phyloP scores from a whole-genome alignment of 495 filamentous ascomycete species.

The Tuber melanosporum region DNA sequence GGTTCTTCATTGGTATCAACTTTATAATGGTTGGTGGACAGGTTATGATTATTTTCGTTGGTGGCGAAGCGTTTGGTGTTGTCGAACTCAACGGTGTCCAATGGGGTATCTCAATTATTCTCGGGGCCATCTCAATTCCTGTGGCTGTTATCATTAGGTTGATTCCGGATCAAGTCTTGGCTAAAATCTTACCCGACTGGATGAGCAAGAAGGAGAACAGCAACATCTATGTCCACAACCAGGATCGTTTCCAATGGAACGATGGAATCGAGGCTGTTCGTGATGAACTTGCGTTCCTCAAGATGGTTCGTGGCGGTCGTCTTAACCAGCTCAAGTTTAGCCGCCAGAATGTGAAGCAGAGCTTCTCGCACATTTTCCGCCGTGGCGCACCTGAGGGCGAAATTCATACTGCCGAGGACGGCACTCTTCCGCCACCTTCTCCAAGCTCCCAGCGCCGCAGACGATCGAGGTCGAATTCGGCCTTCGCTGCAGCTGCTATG shows the following conservation, averaged over 20 bases:
- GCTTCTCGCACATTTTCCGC: slow-evolving; percentile 29
- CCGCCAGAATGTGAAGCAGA: slow-evolving; percentile 48
- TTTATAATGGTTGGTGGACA: slow-evolving; percentile 77
- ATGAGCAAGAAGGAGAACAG: slow-evolving; percentile 46
- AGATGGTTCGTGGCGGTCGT: slow-evolving; percentile 83
- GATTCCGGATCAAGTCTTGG: slow-evolving; percentile 62
- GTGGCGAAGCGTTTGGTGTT: slow-evolving; percentile 64
- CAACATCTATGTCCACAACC: slow-evolving; percentile 54
- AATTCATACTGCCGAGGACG: slow-evolving; percentile 23
- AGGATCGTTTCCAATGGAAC: slow-evolving; percentile 59
- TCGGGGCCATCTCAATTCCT: slow-evolving; percentile 64
- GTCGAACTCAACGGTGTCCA: slow-evolving; percentile 56
- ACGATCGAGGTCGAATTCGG: slow-evolving; percentile 64
- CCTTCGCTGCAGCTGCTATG: slow-evolving; percentile 62
- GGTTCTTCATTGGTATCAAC: slow-evolving; percentile 77
- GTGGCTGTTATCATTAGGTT: slow-evolving; percentile 66
- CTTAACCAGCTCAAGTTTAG: slow-evolving; percentile 79
- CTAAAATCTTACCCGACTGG: slow-evolving; percentile 51
- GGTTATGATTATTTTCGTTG: slow-evolving; percentile 69
- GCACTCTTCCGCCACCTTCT: slow-evolving; percentile 23
- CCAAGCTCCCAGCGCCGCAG: slow-evolving; percentile 37
- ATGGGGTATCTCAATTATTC: slow-evolving; percentile 68
- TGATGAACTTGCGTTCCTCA: slow-evolving; percentile 79
- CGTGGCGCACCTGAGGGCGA: slow-evolving; percentile 22
- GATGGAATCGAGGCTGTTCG: slow-evolving; percentile 60